Percentiles rank a stretch among this genome's conserved stretches.
These are phyloP conservation scores for Lumnitzera littorea DNA, from an alignment of 345 rosid species.

Conservation along the genomic window DNA sequence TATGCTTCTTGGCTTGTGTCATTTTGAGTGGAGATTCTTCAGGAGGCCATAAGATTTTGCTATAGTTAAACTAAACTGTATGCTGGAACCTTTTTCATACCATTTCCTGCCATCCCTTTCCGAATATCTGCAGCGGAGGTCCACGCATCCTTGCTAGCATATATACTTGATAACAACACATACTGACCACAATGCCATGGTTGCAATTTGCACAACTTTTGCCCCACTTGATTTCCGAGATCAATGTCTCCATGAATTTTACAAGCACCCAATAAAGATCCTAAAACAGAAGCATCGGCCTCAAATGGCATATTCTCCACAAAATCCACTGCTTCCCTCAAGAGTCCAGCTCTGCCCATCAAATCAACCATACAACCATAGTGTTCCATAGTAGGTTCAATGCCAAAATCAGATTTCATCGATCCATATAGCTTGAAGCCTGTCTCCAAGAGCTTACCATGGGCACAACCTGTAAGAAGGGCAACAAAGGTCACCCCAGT, in stretches of 20 bases:
- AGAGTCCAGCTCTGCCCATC: conserved; percentile 59
- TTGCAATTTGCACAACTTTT: conserved; percentile 36
- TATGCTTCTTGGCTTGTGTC: no score
- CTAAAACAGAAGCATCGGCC: conserved; percentile 59
- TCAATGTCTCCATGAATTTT: conserved; percentile 53
- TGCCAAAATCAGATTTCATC: conserved; percentile 24
- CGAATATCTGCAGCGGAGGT: conserved; percentile 39
- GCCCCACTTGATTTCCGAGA: conserved; percentile 43
- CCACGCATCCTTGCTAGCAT: conserved; percentile 48
- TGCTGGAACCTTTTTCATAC: conserved; percentile 41
- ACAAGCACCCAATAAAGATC: conserved; percentile 67
- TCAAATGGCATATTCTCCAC: conserved; percentile 42
- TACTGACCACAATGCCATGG: conserved; percentile 45
- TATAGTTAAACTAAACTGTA: conserved; percentile 25
- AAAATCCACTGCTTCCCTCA: conserved; percentile 47
- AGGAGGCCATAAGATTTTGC: no score
- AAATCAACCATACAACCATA: conserved; percentile 79
- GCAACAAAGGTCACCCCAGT: conserved; percentile 57
- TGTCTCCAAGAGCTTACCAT: conserved; percentile 33
- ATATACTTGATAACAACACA: conserved; percentile 36
- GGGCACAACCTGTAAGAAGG: conserved; percentile 63
- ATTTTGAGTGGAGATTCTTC: no score
- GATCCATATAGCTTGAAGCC: conserved; percentile 43
- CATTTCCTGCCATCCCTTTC: conserved; percentile 36
- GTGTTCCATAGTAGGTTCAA: conserved; percentile 55